Evolutionary conservation across 2,329 filamentous ascomycete species (phyloP).

Genomic region (Xylaria sp.): DNA sequence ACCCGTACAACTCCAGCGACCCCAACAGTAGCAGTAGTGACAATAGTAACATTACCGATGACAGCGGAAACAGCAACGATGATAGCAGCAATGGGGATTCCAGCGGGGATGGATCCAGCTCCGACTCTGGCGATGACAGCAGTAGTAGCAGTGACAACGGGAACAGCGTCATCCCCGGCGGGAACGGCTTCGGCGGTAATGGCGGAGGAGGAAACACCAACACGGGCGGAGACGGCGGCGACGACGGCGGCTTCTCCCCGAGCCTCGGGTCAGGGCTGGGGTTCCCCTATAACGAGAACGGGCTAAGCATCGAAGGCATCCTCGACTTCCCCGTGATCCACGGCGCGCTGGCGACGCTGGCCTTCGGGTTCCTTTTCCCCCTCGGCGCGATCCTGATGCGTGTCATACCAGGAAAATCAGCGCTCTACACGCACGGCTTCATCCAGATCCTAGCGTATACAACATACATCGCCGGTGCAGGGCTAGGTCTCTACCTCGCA

Average conservation of each 20-base stretch:
- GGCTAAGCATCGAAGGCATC: conserved; percentile 48
- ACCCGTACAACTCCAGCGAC: conserved; percentile 22
- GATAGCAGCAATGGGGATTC: background rate
- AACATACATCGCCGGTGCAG: conserved; percentile 55
- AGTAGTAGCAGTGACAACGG: conserved; percentile 4
- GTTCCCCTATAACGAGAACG: conserved; percentile 27
- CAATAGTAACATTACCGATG: background rate
- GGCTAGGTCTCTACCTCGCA: conserved; percentile 57
- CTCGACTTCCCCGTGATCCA: conserved; percentile 53
- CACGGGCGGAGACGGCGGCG: background rate
- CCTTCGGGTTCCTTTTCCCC: conserved; percentile 58
- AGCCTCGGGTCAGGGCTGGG: conserved; percentile 10
- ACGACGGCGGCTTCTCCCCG: conserved; percentile 3
- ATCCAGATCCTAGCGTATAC: conserved; percentile 54
- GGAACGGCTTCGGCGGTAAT: background rate
- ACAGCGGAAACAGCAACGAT: background rate
- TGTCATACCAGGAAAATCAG: conserved; percentile 51
- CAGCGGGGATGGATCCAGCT: background rate
- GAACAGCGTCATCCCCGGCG: background rate
- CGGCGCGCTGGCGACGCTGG: conserved; percentile 55
- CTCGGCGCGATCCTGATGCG: conserved; percentile 58
- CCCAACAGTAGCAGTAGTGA: conserved; percentile 7
- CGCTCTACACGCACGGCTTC: conserved; percentile 54
- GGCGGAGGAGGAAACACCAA: no score
- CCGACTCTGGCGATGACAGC: background rate